Conservation (phyloP, 306 rosid species). For the Nissolia schottii region DNA sequence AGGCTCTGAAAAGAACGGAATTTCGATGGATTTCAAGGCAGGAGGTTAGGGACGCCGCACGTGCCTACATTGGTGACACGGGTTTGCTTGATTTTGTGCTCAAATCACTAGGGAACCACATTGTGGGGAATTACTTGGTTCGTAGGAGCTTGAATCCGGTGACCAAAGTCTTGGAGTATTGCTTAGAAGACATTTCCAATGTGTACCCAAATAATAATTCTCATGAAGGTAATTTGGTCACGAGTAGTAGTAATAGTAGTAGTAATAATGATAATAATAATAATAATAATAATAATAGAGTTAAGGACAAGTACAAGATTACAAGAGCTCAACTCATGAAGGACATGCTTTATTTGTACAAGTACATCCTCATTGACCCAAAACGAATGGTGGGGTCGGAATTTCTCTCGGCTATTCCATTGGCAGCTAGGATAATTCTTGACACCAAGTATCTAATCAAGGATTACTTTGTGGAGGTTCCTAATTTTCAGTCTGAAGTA, state of each 20-base stretch:
- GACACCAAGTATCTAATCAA: slow-evolving; percentile 68
- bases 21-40: slow-evolving; percentile 79
- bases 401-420: slow-evolving; percentile 48
- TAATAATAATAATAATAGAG: slow-evolving; percentile 20
- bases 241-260: slow-evolving; percentile 4
- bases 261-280: slow-evolving; percentile 20
- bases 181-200: slow-evolving; percentile 67
- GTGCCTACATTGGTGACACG: slow-evolving; percentile 66
- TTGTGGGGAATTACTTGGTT: slow-evolving; percentile 75
- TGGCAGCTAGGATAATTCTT: slow-evolving; percentile 66
- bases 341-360: slow-evolving; percentile 61
- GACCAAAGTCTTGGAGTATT: slow-evolving; percentile 76
- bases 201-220: slow-evolving; percentile 35
- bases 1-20: slow-evolving; percentile 54
- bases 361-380: slow-evolving; percentile 54
- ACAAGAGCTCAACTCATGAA: slow-evolving; percentile 57
- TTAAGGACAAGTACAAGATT: slow-evolving; percentile 49
- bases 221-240: slow-evolving; percentile 31
- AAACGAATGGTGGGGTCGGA: slow-evolving; percentile 29
- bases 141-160: slow-evolving; percentile 70
- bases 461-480: slow-evolving; percentile 44
- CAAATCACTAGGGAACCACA: slow-evolving; percentile 68
- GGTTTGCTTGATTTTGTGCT: slow-evolving; percentile 77
- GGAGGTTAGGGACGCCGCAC: slow-evolving; percentile 78
- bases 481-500: slow-evolving; percentile 25